Base-by-base conservation (phyloP, 2,329 filamentous ascomycete species). In the Sclerotinia minor region DNA sequence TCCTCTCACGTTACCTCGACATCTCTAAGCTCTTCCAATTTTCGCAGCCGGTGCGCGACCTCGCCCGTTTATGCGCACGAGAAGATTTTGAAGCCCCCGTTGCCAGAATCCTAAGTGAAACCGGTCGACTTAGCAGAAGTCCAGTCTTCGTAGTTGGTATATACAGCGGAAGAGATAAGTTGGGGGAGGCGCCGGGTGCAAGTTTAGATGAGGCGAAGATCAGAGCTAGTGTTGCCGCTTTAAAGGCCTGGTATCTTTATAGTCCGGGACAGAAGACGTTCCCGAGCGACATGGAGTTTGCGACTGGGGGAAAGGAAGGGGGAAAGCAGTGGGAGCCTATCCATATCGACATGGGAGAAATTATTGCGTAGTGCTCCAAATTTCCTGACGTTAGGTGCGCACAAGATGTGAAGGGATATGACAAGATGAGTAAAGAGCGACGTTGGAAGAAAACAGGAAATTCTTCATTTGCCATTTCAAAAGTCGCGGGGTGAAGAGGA, bases 191-290 rank as follows among this genome's bases (percentile, higher is more conserved):
- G n/a, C 85, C 89, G 26, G 95, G 91, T 32, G 82, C 89, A 60
- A 94, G 86, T 79, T 82, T 98, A 67, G 84, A 92, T 72, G 86
- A 92, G 75, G 94, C 91, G 44, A 87, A 92, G 71, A 84, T 86
- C 71, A 86, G 92, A 78, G 95, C 95, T 26, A 88, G 92, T 49
- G 94, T 96, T 75, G 89, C 90, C 71, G 89, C 93, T 24, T 83
- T 99, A 76, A 96, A 97, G 83, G 85, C 89, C 7, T 99, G 95
- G 95, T 99, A 99, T 79, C 83, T 99, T 65, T 99, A 99, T 82
- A 94, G 89, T 78, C 94, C 95, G 1, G 75, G 74, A 17, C 69
- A 71, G 32, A 70, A 74, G 63, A 72, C 67, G 1, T 49, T 67
- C 35, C 65, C 65, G 3, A 67, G 70, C 82, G 32, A 76, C 85